Percentiles rank a stretch among this genome's conserved stretches.
These are phyloP conservation scores for Scenedesmus sp. DNA, from an alignment of 163 green algal genomes.

Conservation along the genomic window DNA sequence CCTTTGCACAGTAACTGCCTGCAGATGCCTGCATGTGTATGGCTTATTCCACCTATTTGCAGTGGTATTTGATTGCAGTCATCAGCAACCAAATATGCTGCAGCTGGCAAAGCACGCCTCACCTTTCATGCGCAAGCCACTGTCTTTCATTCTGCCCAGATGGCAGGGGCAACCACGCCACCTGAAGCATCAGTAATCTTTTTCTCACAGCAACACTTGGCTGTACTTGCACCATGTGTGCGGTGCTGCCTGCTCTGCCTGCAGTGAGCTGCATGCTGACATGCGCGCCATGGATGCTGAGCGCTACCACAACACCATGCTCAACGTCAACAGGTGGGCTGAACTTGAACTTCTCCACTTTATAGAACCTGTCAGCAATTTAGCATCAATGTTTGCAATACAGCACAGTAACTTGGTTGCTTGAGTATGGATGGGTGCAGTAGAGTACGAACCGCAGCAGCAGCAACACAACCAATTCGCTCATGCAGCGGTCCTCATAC, in stretches of 20 bases:
- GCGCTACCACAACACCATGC: not conserved
- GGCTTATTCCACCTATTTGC: not conserved
- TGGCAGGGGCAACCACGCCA: too few species aligned
- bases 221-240: too few species aligned
- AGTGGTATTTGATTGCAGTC: too few species aligned
- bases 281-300: constrained; percentile 14
- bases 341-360: too few species aligned
- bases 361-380: too few species aligned
- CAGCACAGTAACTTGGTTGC: not conserved
- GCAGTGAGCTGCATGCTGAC: constrained; percentile 26
- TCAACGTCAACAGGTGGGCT: constrained; percentile 21
- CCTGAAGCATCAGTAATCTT: too few species aligned
- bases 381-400: too few species aligned
- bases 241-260: not conserved
- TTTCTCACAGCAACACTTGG: too few species aligned
- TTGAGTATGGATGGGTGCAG: not conserved
- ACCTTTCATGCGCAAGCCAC: too few species aligned
- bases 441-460: not conserved
- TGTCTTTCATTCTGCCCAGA: too few species aligned
- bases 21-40: not conserved
- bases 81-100: not conserved
- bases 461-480: not conserved
- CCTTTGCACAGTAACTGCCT: not conserved
- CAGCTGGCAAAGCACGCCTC: not conserved
- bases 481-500: too few species aligned